Evolutionary conservation across 2,329 filamentous ascomycete species (phyloP), one percentile per base, ranked within the genome.

Genomic region (Aureobasidium namibiae): DNA sequence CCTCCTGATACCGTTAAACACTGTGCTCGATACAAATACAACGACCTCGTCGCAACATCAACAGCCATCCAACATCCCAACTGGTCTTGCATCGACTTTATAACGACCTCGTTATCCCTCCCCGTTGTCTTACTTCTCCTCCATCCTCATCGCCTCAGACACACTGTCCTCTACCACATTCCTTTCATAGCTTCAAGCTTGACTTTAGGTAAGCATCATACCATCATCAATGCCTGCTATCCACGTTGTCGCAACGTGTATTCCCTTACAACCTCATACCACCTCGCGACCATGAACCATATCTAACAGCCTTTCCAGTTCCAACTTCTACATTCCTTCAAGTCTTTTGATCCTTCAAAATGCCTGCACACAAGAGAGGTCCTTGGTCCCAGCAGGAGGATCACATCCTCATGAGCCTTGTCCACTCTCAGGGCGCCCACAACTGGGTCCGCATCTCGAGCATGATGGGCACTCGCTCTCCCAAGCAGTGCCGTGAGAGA

Each of bases 401-500:
- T 70, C 75, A 79, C 52, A 78, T 82, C 62, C 80, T 95, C 24
- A 79, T 90, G 65, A 78, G 82, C 61, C 82, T 92, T 24, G 88
- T 95, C 62, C 78, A 82, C 49, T 78, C 80, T 54, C 84, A 89
- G 72, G 89, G 89, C 33, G 81, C 88, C 33, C 82, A 88, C 71
- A 94, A 96, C 80, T 97, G 92, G 92, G 90, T 96, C 14, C 82
- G 85, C 64, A 95, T 96, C 68, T 85, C 92, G 31, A 78, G 85
- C 58, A 80, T 85, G 65, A 85, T 96, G 67, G 81, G 82, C 61
- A 86, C 88, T 26, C 84, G 92, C 63, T 90, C 90, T 24, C 88
- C 92, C 56, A 97, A 97, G 78, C 92, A 97, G 76, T 97, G 92
- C 73, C 85, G 92, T 61, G 92, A 97, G 76, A 83, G 92, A 49